Conservation (phyloP, 441 rosid species). For the Pelargonium citronellum region DNA sequence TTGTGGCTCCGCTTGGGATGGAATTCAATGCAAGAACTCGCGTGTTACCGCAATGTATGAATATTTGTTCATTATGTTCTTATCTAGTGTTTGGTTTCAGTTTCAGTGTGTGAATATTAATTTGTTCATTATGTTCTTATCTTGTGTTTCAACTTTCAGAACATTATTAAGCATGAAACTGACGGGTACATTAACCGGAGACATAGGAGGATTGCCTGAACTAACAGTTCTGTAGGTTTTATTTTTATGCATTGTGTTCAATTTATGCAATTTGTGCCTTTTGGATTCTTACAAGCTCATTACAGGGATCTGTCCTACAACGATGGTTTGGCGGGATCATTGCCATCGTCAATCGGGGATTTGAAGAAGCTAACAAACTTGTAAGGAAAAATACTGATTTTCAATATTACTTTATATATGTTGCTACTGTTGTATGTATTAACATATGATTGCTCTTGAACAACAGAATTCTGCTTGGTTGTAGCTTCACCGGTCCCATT, state of each 20-base stretch:
- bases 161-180: conserved; percentile 42
- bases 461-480: conserved; percentile 35
- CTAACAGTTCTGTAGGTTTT: conserved; percentile 51
- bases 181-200: conserved; percentile 46
- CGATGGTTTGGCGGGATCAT: conserved; percentile 46
- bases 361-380: conserved; percentile 54
- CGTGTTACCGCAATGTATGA: conserved; percentile 60
- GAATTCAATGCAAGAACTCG: conserved; percentile 44
- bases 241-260: neutral
- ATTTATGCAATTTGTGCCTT: too few species aligned
- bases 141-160: conserved; percentile 36
- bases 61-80: neutral
- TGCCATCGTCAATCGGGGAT: conserved; percentile 55
- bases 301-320: conserved; percentile 79
- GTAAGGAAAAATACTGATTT: conserved; percentile 36
- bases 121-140: neutral
- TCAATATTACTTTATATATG: neutral
- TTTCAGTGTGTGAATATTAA: neutral
- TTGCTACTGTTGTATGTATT: too few species aligned
- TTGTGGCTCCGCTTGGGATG: conserved; percentile 67
- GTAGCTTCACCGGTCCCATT: conserved; percentile 61
- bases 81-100: neutral
- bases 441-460: neutral
- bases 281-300: neutral
- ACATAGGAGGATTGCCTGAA: conserved; percentile 51